Conservation (phyloP, 2,329 filamentous ascomycete species). For the Ophiostoma montium region DNA sequence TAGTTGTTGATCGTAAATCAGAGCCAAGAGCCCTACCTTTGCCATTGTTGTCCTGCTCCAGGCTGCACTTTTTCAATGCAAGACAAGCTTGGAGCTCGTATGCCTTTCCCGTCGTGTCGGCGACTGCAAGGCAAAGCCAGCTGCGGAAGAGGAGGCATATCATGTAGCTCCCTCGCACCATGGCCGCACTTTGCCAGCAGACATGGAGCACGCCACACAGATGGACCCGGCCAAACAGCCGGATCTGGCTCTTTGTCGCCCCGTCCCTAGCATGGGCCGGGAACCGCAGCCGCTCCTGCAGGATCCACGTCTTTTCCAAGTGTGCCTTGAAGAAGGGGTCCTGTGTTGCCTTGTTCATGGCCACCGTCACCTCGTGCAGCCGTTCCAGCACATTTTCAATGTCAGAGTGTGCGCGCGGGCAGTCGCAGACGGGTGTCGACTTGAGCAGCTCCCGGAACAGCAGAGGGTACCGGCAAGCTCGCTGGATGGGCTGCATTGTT, state of each 20-base stretch:
- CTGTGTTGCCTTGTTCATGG: slow-evolving; percentile 75
- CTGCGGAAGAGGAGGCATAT: slow-evolving; percentile 73
- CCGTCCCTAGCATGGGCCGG: slow-evolving; percentile 40
- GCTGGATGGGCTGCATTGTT: slow-evolving; percentile 67
- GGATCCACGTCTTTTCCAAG: slow-evolving; percentile 68
- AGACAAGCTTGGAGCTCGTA: slow-evolving; percentile 68
- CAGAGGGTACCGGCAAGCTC: slow-evolving; percentile 81
- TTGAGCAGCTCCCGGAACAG: slow-evolving; percentile 74
- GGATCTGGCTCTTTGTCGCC: slow-evolving; percentile 50
- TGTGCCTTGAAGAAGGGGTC: slow-evolving; percentile 54
- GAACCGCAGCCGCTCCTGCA: slow-evolving; percentile 72
- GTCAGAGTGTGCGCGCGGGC: slow-evolving; percentile 67
- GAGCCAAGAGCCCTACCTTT: slow-evolving; percentile 43
- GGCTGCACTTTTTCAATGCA: slow-evolving; percentile 45
- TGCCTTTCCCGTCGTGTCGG: slow-evolving; percentile 46
- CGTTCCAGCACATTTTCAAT: slow-evolving; percentile 59
- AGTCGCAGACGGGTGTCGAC: slow-evolving; percentile 71
- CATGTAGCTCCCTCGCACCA: slow-evolving; percentile 66
- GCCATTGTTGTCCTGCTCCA: slow-evolving; percentile 64
- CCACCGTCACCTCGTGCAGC: slow-evolving; percentile 59
- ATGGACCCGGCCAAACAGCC: slow-evolving; percentile 63
- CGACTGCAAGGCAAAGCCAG: slow-evolving; percentile 61
- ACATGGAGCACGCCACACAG: slow-evolving; percentile 75
- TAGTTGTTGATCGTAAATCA: background rate
- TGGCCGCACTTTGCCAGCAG: slow-evolving; percentile 60